Evolutionary conservation across 495 filamentous ascomycete genomes (phyloP).

Genomic region (Cercophora newfieldiana): DNA sequence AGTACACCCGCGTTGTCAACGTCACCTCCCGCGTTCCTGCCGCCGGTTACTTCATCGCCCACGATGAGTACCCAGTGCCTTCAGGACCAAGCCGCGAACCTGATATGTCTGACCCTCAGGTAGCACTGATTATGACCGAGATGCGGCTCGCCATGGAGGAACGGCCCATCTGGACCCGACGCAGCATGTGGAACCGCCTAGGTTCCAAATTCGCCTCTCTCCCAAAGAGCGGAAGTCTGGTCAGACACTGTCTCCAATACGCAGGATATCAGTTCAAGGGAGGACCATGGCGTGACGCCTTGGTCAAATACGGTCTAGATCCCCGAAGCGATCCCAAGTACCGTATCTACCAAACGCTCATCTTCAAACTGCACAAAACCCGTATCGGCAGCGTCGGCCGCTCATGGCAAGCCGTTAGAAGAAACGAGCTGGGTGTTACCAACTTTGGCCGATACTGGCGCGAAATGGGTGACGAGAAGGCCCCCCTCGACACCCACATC

Average conservation of each 20-base stretch:
- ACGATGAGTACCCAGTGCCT: constrained; percentile 50
- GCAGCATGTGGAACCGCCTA: constrained; percentile 70
- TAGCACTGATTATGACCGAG: constrained; percentile 59
- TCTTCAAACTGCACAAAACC: constrained; percentile 63
- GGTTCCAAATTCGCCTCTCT: constrained; percentile 45
- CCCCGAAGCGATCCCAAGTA: constrained; percentile 73
- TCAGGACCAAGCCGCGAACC: constrained; percentile 36
- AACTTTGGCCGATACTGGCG: constrained; percentile 39
- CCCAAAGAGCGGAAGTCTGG: constrained; percentile 45
- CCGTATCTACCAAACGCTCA: constrained; percentile 81
- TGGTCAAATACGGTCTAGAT: constrained; percentile 82
- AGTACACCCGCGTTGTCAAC: constrained; percentile 39
- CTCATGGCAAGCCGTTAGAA: constrained; percentile 43
- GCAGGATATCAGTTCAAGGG: constrained; percentile 85
- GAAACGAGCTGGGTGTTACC: constrained; percentile 31
- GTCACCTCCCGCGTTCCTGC: constrained; percentile 47
- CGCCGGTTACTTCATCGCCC: constrained; percentile 62
- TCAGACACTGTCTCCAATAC: constrained; percentile 69
- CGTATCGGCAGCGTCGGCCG: constrained; percentile 45
- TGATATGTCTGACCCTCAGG: constrained; percentile 46
- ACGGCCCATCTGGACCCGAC: constrained; percentile 83
- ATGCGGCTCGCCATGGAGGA: constrained; percentile 62
- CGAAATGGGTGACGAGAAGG: constrained; percentile 37
- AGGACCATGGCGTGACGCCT: constrained; percentile 86
- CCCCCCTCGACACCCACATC: constrained; percentile 59